Conservation (phyloP, 495 filamentous ascomycete genomes). For the Collariella sp. region DNA sequence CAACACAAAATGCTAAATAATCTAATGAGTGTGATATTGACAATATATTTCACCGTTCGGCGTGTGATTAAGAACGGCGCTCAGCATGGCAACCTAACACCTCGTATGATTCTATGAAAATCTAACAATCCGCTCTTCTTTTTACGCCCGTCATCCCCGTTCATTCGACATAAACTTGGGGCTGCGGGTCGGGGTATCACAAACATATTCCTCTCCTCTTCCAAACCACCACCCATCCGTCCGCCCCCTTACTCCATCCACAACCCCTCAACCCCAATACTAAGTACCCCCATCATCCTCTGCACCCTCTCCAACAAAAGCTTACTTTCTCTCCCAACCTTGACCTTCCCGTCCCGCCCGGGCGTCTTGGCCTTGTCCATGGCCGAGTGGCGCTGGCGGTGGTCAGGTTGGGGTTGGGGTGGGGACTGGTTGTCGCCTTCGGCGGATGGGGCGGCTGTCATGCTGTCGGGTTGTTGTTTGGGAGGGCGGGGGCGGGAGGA, state of each 20-base stretch:
- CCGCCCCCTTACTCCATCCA: background rate
- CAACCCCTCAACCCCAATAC: constrained; percentile 30
- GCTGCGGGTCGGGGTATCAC: background rate
- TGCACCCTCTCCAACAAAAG: constrained; percentile 74
- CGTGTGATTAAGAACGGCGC: no score
- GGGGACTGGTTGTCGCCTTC: constrained; percentile 49
- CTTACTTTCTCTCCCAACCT: constrained; percentile 77
- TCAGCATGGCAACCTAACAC: no score
- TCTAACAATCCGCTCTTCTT: background rate
- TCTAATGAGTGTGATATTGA: no score
- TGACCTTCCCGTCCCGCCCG: constrained; percentile 70
- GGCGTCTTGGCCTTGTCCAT: constrained; percentile 70
- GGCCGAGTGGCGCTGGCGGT: constrained; percentile 47
- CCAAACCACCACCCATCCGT: background rate
- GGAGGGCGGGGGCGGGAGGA: constrained; percentile 37
- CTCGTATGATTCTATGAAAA: background rate
- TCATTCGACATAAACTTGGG: no score
- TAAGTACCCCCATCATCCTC: constrained; percentile 55
- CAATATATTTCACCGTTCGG: no score
- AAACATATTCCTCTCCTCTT: background rate
- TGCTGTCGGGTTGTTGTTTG: constrained; percentile 1
- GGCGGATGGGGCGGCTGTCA: background rate
- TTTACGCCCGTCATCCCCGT: no score
- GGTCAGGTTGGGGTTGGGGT: constrained; percentile 42
- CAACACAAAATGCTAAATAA: no score